Evolutionary conservation across 768 basidiomycete genomes (phyloP), one percentile per base, ranked within the genome.

Genomic region (Suillus paluster): DNA sequence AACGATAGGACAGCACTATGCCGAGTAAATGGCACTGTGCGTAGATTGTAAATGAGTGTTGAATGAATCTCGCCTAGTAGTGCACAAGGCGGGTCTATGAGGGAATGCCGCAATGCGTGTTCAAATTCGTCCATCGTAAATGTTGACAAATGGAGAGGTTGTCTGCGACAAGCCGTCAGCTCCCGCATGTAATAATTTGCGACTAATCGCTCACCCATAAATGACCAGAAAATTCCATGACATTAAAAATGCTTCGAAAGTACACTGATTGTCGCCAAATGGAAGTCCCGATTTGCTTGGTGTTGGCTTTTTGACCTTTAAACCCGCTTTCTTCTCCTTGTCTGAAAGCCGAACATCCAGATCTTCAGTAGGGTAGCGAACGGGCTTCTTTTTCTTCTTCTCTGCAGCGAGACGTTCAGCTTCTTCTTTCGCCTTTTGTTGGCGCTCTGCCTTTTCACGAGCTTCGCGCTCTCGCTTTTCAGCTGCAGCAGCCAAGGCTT

Each of bases 51-150:
- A 59, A 98, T 90, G 49, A 99, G 85, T 1, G 87, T 85, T 2
- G 93, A 88, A 75, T 99, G 95, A 50, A 95, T 83, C 77, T 99
- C 97, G 57, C 87, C 87, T 46, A 99, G 84, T 49, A 99, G 80
- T 19, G 83, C 69, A 68, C 94, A 96, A 3, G 88, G 84, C 4
- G 86, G 81, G 58, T 97, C 92, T 53, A 77, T 63, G 53, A 81
- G 75, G 34, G 85, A 81, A 76, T 99, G 97, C 54, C 89, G 88
- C 34, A 99, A 79, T 0, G 95, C 90, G 61, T 87, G 84, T 70
- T 95, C 95, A 72, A 91, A 92, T 70, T 99, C 97, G 73, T 99
- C 97, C 68, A 99, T 80, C 0, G 95, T 90, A 73, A 98, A 92
- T 14, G 88, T 80, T 14, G 96, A 96, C 19, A 99, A 77, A 64